These are phyloP conservation scores for Lasiosphaeris hirsuta DNA, from an alignment of 495 filamentous ascomycete species.

Conservation along the genomic window DNA sequence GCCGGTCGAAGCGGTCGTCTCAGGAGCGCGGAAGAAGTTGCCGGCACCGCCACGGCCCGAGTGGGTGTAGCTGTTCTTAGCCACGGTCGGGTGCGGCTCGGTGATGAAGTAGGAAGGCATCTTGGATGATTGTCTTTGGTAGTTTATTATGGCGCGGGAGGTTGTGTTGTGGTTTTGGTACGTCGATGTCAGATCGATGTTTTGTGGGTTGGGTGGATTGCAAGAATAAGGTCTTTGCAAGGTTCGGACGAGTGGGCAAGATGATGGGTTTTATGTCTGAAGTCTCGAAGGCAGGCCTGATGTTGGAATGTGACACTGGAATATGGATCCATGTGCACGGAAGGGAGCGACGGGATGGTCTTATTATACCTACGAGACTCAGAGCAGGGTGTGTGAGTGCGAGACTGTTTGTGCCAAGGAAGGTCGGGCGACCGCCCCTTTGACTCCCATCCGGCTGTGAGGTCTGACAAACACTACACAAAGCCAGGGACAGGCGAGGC, in stretches of 20 bases:
- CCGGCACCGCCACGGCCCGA: constrained; percentile 85
- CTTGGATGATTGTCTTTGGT: constrained; percentile 21
- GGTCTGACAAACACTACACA: too few relatives aligned
- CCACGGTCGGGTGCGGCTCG: constrained; percentile 76
- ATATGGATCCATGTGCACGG: background rate
- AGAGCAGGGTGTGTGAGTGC: background rate
- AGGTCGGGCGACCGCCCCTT: constrained; percentile 7
- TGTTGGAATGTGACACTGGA: background rate
- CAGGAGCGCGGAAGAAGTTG: constrained; percentile 72
- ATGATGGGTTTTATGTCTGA: background rate
- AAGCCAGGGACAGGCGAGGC: background rate
- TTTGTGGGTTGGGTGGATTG: background rate
- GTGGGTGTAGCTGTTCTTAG: constrained; percentile 61
- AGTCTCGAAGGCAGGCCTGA: background rate
- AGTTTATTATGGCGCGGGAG: constrained; percentile 4
- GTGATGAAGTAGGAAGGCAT: constrained; percentile 62
- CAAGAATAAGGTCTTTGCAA: background rate
- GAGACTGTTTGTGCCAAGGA: constrained; percentile 7
- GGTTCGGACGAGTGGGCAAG: background rate
- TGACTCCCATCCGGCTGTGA: background rate
- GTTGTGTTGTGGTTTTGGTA: background rate
- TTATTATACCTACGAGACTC: constrained; percentile 16
- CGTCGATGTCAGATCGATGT: background rate
- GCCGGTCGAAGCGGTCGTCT: constrained; percentile 50
- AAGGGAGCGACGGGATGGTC: constrained; percentile 8